Percentiles rank a stretch among this genome's conserved stretches.
Conservation (phyloP, 352 stramenopile species). For the Phytopythium mirpurense region DNA sequence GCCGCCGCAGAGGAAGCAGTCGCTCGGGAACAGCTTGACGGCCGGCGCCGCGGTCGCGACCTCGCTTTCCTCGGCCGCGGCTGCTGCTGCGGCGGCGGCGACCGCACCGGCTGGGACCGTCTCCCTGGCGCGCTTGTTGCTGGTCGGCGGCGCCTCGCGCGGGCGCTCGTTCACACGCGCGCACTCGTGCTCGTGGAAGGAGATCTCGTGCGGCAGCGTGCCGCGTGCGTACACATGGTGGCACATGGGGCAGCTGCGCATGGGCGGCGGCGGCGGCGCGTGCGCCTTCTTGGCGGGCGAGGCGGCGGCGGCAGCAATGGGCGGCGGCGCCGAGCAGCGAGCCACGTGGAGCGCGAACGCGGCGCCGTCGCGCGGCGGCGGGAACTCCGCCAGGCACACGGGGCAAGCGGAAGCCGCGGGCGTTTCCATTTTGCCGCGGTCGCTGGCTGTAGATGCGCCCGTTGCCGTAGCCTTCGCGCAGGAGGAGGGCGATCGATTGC, state of each 20-base stretch:
- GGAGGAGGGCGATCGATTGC: not conserved
- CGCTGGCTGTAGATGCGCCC: not conserved
- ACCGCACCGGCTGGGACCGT: not conserved
- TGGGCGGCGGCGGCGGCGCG: conserved; percentile 6
- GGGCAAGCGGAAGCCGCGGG: conserved; percentile 29
- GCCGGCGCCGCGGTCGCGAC: not conserved
- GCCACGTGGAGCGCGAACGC: conserved; percentile 57
- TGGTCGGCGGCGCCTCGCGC: not conserved
- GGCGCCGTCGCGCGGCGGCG: conserved; percentile 9
- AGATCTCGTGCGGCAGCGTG: conserved; percentile 45
- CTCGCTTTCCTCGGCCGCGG: not conserved
- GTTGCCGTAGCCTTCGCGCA: no score
- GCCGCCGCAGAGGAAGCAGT: conserved; percentile 52
- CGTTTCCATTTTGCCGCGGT: not conserved
- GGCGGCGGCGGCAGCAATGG: not conserved
- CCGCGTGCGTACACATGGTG: conserved; percentile 52
- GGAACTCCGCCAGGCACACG: conserved; percentile 39
- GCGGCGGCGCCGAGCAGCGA: conserved; percentile 24
- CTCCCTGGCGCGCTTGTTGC: conserved; percentile 34
- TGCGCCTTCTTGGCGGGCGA: conserved; percentile 1
- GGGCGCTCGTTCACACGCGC: conserved; percentile 44
- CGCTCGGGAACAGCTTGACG: conserved; percentile 45
- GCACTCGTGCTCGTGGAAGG: conserved; percentile 79
- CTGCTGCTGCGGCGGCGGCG: no score
- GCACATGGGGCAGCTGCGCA: conserved; percentile 48